Evolutionary conservation across 2,329 filamentous ascomycete genomes (phyloP), one percentile per base, ranked within the genome.

Genomic region (Trichoderma lentiforme): DNA sequence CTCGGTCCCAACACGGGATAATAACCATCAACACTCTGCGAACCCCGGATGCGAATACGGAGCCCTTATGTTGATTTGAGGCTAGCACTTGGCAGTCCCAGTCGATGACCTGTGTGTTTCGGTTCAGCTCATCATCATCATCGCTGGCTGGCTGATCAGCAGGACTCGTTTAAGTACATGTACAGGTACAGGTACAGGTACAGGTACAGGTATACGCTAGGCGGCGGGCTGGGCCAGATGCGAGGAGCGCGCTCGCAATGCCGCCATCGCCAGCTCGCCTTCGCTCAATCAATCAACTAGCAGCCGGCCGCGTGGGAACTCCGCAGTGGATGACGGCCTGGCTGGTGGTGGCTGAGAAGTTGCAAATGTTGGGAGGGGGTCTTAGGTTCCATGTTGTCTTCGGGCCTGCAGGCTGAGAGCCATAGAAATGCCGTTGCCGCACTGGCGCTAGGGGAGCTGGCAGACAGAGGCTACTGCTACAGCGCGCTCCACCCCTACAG

Each of bases 381-480:
- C 39, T 43, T 39, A 8, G 36, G 36, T 39, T 43, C 39, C 39
- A 43, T n/a, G 39, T 43, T 9, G 53, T 21, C n/a, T 32, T 34
- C 53, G 43, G 62, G 43, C 28, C 21, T 66, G 47, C 21, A 39
- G 47, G 30, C 36, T 36, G 64, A 32, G 43, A n/a, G 47, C 18
- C 30, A 53, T 36, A 14, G n/a, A 51, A 24, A 43, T 30, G 65
- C 66, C 56, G 66, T 39, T 60, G 58, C 66, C 66, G 56, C 66
- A 43, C 32, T 61, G 53, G 28, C 57, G 57, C 66, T 70, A 70
- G 66, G 66, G 57, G 66, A 56, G 65, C 66, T 70, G 66, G 66
- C 66, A 69, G 39, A 51, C 32, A 36, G 34, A 36, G 34, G 34
- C 34, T 34, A 34, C 32, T 39, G 28, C 43, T 67, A 56, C 64